phyloP scores from a whole-genome alignment of 129 eudicot genomes.

The Rutidosis leptorrhynchoides region DNA sequence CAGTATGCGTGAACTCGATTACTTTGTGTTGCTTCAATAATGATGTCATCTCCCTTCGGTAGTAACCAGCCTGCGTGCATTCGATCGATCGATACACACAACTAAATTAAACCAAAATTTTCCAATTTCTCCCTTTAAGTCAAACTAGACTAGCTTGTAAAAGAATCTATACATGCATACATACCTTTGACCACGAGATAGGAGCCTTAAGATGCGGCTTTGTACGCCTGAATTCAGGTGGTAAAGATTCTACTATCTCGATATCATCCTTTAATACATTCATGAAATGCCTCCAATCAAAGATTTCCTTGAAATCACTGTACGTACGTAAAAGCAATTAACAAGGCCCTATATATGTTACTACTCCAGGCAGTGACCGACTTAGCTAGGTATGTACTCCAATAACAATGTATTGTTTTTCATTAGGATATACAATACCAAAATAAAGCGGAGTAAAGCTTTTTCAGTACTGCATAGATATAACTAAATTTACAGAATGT shows the following conservation, averaged over 20 bases:
- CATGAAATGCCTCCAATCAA: slow-evolving; percentile 80
- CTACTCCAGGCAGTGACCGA: not conserved
- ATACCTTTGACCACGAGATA: slow-evolving; percentile 89
- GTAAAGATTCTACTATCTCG: slow-evolving; percentile 67
- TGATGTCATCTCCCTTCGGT: slow-evolving; percentile 56
- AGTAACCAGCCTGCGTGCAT: slow-evolving; percentile 64
- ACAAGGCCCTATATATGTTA: not conserved
- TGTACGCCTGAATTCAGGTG: slow-evolving; percentile 34
- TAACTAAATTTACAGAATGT: too few relatives aligned
- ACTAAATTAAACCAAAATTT: not conserved
- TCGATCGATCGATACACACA: not conserved
- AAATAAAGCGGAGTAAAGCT: too few relatives aligned
- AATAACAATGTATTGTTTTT: not conserved
- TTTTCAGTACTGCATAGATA: too few relatives aligned
- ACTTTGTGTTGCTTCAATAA: slow-evolving; percentile 66
- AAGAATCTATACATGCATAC: slow-evolving; percentile 25
- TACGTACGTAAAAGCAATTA: not conserved
- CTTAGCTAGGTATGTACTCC: not conserved
- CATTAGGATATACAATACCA: too few relatives aligned
- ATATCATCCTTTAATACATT: slow-evolving; percentile 65
- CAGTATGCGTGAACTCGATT: slow-evolving; percentile 71
- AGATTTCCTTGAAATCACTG: slow-evolving; percentile 90
- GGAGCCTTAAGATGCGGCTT: slow-evolving; percentile 70
- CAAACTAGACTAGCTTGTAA: too few relatives aligned
- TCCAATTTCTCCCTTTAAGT: not conserved